phyloP scores from a whole-genome alignment of 2,329 filamentous ascomycete species.

The Cytospora paraplurivora region DNA sequence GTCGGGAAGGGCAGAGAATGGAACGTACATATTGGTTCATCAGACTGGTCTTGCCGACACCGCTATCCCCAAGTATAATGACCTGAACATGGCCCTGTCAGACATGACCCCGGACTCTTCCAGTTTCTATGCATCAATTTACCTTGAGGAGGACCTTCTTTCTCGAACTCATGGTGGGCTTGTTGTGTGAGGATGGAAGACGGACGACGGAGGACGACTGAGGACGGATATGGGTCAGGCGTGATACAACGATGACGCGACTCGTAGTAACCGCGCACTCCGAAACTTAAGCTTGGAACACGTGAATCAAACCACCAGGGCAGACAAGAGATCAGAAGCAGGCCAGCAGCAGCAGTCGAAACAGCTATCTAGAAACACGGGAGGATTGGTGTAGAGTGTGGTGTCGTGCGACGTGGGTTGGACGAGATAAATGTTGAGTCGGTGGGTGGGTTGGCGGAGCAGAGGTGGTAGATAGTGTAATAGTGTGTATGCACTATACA shows the following conservation, averaged over 20 bases:
- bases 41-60: conserved; percentile 98
- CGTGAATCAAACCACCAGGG: too few species aligned
- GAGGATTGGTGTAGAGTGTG: too few species aligned
- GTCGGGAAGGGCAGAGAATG: conserved; percentile 27
- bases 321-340: too few species aligned
- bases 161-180: conserved; percentile 68
- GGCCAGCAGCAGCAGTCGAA: too few species aligned
- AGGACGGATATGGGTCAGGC: background rate
- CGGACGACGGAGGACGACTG: conserved; percentile 13
- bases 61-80: conserved; percentile 98
- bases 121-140: conserved; percentile 30
- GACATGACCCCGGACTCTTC: conserved; percentile 19
- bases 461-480: too few species aligned
- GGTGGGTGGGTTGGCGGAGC: too few species aligned
- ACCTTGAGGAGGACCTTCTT: conserved; percentile 95
- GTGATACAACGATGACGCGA: conserved; percentile 16
- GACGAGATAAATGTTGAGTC: too few species aligned
- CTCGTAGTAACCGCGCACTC: background rate
- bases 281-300: too few species aligned
- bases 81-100: conserved; percentile 59
- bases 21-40: conserved; percentile 99
- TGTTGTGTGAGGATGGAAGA: conserved; percentile 2
- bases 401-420: too few species aligned
- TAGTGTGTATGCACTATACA: too few species aligned
- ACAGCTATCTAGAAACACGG: too few species aligned